Evolutionary conservation across 192 early-diverging fungal genomes (phyloP), one percentile per base, ranked within the genome.

Genomic region (Diversispora eburnea): DNA sequence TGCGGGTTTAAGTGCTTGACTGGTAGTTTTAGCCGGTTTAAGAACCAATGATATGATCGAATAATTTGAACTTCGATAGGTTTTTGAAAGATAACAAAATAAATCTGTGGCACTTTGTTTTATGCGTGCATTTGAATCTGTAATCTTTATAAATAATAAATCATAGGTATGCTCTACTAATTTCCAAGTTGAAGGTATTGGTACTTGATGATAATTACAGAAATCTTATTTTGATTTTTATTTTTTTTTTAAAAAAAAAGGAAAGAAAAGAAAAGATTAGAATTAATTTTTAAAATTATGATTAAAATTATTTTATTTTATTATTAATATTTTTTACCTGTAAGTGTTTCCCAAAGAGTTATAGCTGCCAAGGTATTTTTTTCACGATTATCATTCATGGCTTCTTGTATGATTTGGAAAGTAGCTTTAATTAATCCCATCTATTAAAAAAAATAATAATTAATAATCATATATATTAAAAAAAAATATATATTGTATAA

Each of bases 71-170:
- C 75, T 66, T 49, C 82, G 77, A 68, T 83, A 91, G 8, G 82
- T 74, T 33, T 87, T 85, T 12, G 77, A 79, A 20, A 91, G 79
- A 56, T 78, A 70, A 20, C 85, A 70, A 39, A 88, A 80, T 42
- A 86, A 42, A 47, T 88, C 79, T 3, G 80, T 61, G 12, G 83
- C 62, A 22, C 62, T 65, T 72, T 87, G 82, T 48, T 80, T 82
- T 12, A 89, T 75, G 8, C 88, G 81, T 8, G 85, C 71, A 59
- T 89, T 90, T 67, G 84, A 75, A 76, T 91, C 88, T 1, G 80
- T 78, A 15, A 82, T 74, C 63, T 87, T 86, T n/a, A 68, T 52
- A 43, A 91, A 77, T 20, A 91, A 77, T 8, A 75, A 57, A 19
- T 85, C 74, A 54, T 86, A 71, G 9, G 84, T 75, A 3, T 64